Conservation (phyloP, 202 grass and related monocot species). For the Digitaria exilis region DNA sequence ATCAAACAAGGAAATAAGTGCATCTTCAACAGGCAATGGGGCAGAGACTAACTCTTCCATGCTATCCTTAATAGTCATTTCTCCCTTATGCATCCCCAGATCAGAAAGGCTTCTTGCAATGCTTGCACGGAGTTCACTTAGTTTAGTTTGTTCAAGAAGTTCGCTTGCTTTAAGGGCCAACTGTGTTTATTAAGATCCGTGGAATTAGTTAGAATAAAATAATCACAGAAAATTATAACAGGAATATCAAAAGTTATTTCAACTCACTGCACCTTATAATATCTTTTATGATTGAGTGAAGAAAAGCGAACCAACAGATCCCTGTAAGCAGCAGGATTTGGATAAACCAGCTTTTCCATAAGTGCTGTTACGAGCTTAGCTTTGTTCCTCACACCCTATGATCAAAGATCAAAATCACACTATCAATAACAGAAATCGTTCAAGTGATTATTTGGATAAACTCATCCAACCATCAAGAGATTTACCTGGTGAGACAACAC, state of each 20-base stretch:
- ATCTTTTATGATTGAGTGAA: constrained; percentile 76
- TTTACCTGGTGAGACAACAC: constrained; percentile 85
- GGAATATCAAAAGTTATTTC: constrained; percentile 14
- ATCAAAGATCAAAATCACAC: constrained; percentile 44
- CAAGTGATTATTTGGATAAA: constrained; percentile 28
- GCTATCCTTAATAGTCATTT: constrained; percentile 53
- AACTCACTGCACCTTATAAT: constrained; percentile 57
- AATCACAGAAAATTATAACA: constrained; percentile 1
- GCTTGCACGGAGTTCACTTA: constrained; percentile 71
- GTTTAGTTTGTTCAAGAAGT: constrained; percentile 88
- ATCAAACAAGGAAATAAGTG: constrained; percentile 80
- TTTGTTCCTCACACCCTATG: constrained; percentile 78
- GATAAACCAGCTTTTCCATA: constrained; percentile 82
- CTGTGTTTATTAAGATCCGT: constrained; percentile 45
- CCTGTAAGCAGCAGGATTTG: constrained; percentile 66
- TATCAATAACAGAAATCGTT: constrained; percentile 23
- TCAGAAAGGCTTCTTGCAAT: constrained; percentile 77
- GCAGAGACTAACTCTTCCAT: constrained; percentile 75
- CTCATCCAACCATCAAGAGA: constrained; percentile 21
- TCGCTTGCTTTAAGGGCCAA: constrained; percentile 86
- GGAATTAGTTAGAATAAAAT: constrained; percentile 40
- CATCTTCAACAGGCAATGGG: constrained; percentile 78
- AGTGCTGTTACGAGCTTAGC: constrained; percentile 66
- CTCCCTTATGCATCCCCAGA: constrained; percentile 65
- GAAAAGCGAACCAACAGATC: constrained; percentile 76